Base-by-base conservation (phyloP, 768 basidiomycete genomes). In the Mycena leptocephala region DNA sequence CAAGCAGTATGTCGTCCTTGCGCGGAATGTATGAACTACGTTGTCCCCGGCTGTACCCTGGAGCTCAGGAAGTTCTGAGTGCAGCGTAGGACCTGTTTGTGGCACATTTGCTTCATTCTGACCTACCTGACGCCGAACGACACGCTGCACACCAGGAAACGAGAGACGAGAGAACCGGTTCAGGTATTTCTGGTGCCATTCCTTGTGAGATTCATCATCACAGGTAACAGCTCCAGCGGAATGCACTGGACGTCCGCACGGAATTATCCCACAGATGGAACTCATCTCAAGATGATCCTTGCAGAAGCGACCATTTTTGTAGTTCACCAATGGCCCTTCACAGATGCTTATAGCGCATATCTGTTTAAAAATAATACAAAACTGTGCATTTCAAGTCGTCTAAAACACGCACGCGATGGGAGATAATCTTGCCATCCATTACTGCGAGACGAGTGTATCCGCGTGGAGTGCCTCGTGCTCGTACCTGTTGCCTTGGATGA, bases 381-480 rank as follows among this genome's bases (percentile, higher is more conserved):
- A 48, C 46, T 48, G 20, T 5, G 6, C 46, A n/a, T 48, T 39
- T 39, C 37, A 39, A 14, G 20, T 48, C 20, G 16, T 5, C 18
- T 28, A 8, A 28, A 13, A n/a, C 8, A 58, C 79, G n/a, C 69
- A 80, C 82, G 33, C 76, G 67, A 70, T 84, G 83, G 22, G 75
- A 76, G 11, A 82, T 64, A 0, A 51, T 79, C 43, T 84, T 84
- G 16, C 84, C 84, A 82, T 84, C 84, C 82, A 84, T 84, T 0
- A 84, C 82, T 28, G 82, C 83, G 66, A 83, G 63, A 0, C 82
- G 77, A 16, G 83, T 80, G 62, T 81, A 77, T 13, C 79, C 80
- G 26, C 78, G 74, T 33, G 58, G 56, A 18, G 53, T 18, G 48
- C 64, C 35, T 78, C 14, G 70, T 11, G 10, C 70, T 41, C n/a